These are phyloP conservation scores for Thielaviopsis cerberus DNA, from an alignment of 2,329 filamentous ascomycete species.

Conservation along the genomic window DNA sequence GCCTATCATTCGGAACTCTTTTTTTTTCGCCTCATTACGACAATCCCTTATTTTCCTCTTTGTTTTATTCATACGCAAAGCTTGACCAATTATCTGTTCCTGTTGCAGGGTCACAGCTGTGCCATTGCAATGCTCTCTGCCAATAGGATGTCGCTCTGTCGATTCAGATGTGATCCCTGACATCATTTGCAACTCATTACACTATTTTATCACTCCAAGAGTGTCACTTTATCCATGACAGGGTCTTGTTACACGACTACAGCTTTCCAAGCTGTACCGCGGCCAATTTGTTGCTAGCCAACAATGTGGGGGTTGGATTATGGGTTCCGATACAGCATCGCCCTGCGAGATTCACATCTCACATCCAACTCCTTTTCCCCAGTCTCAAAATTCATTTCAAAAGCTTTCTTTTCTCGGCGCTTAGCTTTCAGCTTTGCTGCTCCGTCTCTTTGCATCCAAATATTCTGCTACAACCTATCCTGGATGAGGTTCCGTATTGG, in stretches of 20 bases:
- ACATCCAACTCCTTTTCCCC: not conserved
- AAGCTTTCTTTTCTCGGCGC: not conserved
- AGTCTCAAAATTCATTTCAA: not conserved
- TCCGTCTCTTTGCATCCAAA: not conserved
- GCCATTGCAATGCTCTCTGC: not conserved
- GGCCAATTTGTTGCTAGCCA: not conserved
- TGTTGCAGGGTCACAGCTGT: not conserved
- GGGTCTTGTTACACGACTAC: not conserved
- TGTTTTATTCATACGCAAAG: not conserved
- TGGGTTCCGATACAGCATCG: not conserved
- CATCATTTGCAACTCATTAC: not conserved
- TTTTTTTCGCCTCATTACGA: not conserved
- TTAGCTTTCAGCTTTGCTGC: not conserved
- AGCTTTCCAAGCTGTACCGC: not conserved
- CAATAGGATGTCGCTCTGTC: not conserved
- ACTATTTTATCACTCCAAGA: not conserved
- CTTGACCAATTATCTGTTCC: not conserved
- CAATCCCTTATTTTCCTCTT: not conserved
- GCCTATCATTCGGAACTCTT: not conserved
- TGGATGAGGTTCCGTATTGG: not conserved
- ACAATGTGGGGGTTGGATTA: not conserved
- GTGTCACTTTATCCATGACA: not conserved
- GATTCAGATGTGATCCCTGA: not conserved
- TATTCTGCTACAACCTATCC: not conserved
- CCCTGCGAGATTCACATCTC: not conserved